Percentiles rank a stretch among this genome's conserved stretches.
Conservation (phyloP, 2,329 filamentous ascomycete genomes). For the Nothopassalora personata region DNA sequence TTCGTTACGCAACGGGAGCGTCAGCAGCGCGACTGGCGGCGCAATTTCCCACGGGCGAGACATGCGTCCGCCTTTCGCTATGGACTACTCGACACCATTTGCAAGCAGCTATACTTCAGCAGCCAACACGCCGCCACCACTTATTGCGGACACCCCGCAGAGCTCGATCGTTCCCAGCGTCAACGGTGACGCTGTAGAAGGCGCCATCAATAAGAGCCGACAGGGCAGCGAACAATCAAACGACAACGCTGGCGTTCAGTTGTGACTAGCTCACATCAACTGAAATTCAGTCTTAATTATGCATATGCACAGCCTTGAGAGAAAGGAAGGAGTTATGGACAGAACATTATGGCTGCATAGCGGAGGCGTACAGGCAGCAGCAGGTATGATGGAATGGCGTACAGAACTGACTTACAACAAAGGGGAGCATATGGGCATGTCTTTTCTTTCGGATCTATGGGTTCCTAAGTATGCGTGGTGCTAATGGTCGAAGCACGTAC, state of each 20-base stretch:
- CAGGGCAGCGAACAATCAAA: slow-evolving; percentile 25
- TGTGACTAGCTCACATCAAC: slow-evolving; percentile 8
- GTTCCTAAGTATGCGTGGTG: neutral
- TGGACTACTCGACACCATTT: slow-evolving; percentile 15
- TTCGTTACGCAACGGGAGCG: slow-evolving; percentile 18
- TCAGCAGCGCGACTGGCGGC: slow-evolving; percentile 2
- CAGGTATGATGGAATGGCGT: neutral
- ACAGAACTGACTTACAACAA: neutral
- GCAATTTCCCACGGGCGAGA: slow-evolving; percentile 7
- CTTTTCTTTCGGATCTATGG: neutral
- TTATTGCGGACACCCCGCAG: slow-evolving; percentile 26
- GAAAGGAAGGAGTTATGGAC: neutral
- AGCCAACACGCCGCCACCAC: slow-evolving; percentile 25
- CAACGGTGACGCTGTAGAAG: slow-evolving; percentile 33
- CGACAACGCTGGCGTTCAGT: slow-evolving; percentile 12
- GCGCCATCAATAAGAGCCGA: slow-evolving; percentile 24
- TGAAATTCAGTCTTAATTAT: neutral
- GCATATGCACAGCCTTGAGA: neutral
- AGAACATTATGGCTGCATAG: neutral
- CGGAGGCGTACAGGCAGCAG: neutral
- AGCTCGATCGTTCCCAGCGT: slow-evolving; percentile 27
- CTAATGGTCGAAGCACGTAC: neutral
- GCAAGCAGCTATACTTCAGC: slow-evolving; percentile 26
- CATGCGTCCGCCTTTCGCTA: slow-evolving; percentile 9
- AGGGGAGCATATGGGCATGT: neutral